Conservation (phyloP, 345 rosid species). For the Populus tremula region DNA sequence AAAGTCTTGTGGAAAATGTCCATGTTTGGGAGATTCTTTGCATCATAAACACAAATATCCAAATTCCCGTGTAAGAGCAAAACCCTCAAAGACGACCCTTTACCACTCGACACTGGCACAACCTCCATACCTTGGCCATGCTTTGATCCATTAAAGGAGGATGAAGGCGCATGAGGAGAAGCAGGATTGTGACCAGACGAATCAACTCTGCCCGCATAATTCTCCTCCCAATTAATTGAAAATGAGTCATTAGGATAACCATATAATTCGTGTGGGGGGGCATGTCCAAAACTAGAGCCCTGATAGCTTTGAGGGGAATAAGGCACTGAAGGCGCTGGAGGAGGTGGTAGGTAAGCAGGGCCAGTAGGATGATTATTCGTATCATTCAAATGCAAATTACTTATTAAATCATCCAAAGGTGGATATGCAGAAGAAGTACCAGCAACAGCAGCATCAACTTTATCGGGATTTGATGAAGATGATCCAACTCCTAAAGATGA, state of each 20-base stretch:
- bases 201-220: conserved; percentile 43
- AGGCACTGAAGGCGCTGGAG: conserved; percentile 37
- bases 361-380: conserved; percentile 28
- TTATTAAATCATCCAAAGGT: conserved; percentile 56
- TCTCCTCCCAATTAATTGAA: conserved; percentile 44
- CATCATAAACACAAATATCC: conserved; percentile 69
- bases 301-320: conserved; percentile 27
- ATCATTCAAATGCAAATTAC: conserved; percentile 43
- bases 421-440: conserved; percentile 55
- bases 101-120: conserved; percentile 47
- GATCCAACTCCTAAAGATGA: conserved; percentile 29
- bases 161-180: conserved; percentile 22
- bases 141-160: conserved; percentile 42
- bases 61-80: conserved; percentile 85
- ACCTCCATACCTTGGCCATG: conserved; percentile 42
- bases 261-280: conserved; percentile 40
- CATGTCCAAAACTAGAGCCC: conserved; percentile 39
- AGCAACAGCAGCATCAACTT: neutral
- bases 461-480: conserved; percentile 9
- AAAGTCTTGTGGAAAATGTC: conserved; percentile 81
- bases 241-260: conserved; percentile 62
- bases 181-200: conserved; percentile 28
- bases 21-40: conserved; percentile 88
- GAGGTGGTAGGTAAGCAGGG: conserved; percentile 47
- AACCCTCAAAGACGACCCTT: conserved; percentile 78